Evolutionary conservation across 306 rosid species (phyloP), one percentile per base, ranked within the genome.

Genomic region (Aeschynomene evenia): DNA sequence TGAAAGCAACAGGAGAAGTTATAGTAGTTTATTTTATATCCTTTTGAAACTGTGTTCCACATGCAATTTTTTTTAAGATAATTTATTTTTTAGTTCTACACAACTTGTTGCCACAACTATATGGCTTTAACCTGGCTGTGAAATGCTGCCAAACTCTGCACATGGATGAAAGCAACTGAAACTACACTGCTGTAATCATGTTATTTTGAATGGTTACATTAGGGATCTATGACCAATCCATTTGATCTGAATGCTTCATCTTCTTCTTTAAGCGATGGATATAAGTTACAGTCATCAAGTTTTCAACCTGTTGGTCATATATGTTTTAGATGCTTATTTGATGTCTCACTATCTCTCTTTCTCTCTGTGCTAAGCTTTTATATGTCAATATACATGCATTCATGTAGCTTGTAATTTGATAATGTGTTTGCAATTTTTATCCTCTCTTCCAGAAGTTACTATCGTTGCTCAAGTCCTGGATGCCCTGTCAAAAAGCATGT

Each of bases 401-500:
- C 28, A 9, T 33, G 70, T 57, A 29, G 43, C 56, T 43, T 81
- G 29, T 37, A 54, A 21, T 74, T 72, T 55, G n/a, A n/a, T n/a
- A 36, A 80, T 21, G 51, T 63, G 46, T 71, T 42, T 58, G 56
- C 60, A 48, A 66, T 46, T 81, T 74, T 63, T 66, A 31, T 68
- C 68, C 69, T 53, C 68, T 75, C 54, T 53, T 76, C 52, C 75
- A 93, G 98, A 90, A 88, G 96, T 87, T 93, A 93, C 67, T 93
- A 88, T 70, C 86, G 98, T 65, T 93, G 98, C 84, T 88, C 98
- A 10, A 75, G 53, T 81, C 85, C 90, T 21, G 94, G 96, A 77
- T 93, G 98, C 81, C 90, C 91, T 3, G 97, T 71, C 66, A 93
- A 88, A 82, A 93, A 90, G 81, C 96, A 90, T 46, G 89, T 93